Percentiles rank a stretch among this genome's conserved stretches.
phyloP scores from a whole-genome alignment of 1,139 yeast species.

The Pichia cactophila region DNA sequence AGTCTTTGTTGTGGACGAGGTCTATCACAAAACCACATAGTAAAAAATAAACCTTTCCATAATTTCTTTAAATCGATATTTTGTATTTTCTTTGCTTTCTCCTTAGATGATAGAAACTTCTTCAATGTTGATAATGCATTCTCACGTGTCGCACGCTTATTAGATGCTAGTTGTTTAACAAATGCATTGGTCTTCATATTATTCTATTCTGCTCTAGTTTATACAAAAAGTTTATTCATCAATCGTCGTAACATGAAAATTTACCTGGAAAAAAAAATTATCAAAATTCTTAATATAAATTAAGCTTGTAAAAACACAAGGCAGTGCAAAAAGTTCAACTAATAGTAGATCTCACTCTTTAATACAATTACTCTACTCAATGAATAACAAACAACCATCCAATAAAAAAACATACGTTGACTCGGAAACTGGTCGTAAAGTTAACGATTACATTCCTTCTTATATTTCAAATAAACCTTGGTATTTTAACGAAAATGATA shows the following conservation, averaged over 20 bases:
- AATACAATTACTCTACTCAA: neutral
- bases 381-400: neutral
- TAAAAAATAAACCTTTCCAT: slow-evolving; percentile 89
- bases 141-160: slow-evolving; percentile 67
- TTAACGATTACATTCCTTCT: slow-evolving; percentile 36
- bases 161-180: slow-evolving; percentile 79
- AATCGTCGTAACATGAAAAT: no score
- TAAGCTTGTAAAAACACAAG: neutral
- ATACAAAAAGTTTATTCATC: no score
- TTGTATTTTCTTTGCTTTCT: slow-evolving; percentile 18
- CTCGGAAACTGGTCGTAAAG: slow-evolving; percentile 27
- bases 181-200: slow-evolving; percentile 36
- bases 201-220: no score
- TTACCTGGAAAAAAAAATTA: neutral
- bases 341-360: neutral
- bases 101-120: slow-evolving; percentile 41
- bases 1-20: slow-evolving; percentile 85
- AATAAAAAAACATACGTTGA: slow-evolving; percentile 17
- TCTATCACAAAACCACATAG: slow-evolving; percentile 96
- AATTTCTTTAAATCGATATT: slow-evolving; percentile 62
- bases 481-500: slow-evolving; percentile 30
- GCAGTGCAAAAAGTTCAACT: neutral
- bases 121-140: slow-evolving; percentile 65
- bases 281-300: no score
- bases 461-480: slow-evolving; percentile 47